Base-by-base conservation (phyloP, 192 early-diverging fungal genomes). In the Spizellomyces sp. region DNA sequence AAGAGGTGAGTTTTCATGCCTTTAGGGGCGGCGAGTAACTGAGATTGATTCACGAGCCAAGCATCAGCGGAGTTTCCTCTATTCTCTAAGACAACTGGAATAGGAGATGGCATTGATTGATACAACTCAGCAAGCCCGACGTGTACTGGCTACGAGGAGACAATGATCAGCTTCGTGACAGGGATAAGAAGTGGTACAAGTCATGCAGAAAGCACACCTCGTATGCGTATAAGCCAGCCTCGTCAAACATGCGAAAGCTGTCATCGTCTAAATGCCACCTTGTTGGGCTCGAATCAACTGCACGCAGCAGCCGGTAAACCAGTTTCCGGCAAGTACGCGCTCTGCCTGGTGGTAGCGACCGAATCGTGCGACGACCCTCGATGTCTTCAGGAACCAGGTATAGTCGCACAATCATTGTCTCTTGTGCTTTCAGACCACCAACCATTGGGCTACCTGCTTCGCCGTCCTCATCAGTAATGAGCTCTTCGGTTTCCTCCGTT, bases 1-100 rank as follows among this genome's bases (percentile, higher is more conserved):
- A 58, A 77, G 1, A 77, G 66, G 5, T 62, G 60, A 17, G 59
- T 67, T 0, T 44, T 54, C 64, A 77, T 67, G 10, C 75, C 70
- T 4, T 14, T 14, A 21, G 70, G 69, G 5, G 57, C 64, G 10
- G n/a, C 4, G 41, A 8, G n/a, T 5, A 17, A 45, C 12, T 62
- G 45, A 27, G 61, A 56, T 43, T 67, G 41, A 14, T 64, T 10
- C 52, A 75, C 10, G 4, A 41, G 36, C 12, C 14, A 17, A 14
- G 59, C 27, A 36, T 36, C 27, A 36, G 27, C 27, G 27, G 27
- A 36, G 27, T 36, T 36, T 36, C 1, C 27, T 36, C 27, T 36
- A 36, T 36, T 10, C 14, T 41, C 59, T 2, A 27, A 17, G 59
- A 27, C 12, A 15, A 61, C 1, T 15, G 36, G 59, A 0, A 14